Evolutionary conservation across 805 yeast genomes (phyloP).

Genomic region (Ogataea glucozyma): DNA sequence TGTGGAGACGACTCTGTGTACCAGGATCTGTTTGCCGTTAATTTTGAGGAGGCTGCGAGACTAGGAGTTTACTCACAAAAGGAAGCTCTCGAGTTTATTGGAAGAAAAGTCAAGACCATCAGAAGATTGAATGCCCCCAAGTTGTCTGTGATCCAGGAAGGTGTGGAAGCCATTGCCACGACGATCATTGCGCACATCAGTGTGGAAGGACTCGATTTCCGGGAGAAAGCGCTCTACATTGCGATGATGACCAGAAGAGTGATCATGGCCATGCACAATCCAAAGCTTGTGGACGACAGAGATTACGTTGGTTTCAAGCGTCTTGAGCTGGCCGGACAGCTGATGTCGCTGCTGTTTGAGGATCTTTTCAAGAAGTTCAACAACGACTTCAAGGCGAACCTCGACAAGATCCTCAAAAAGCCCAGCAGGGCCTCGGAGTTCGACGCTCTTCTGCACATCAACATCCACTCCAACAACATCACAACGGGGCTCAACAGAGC

Average conservation of each 20-base stretch:
- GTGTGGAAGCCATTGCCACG: slow-evolving; percentile 94
- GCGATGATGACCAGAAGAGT: slow-evolving; percentile 98
- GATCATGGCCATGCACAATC: slow-evolving; percentile 91
- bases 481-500: slow-evolving; percentile 95
- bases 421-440: slow-evolving; percentile 95
- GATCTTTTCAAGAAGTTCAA: slow-evolving; percentile 97
- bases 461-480: slow-evolving; percentile 88
- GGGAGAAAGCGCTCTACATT: slow-evolving; percentile 91
- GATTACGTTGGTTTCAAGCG: slow-evolving; percentile 98
- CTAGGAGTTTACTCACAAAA: slow-evolving; percentile 86
- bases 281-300: slow-evolving; percentile 95
- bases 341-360: slow-evolving; percentile 91
- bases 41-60: slow-evolving; percentile 90
- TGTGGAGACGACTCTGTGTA: slow-evolving; percentile 87
- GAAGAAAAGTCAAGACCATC: slow-evolving; percentile 87
- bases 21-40: slow-evolving; percentile 90
- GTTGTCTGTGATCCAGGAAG: slow-evolving; percentile 82
- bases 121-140: slow-evolving; percentile 85
- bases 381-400: slow-evolving; percentile 88
- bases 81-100: slow-evolving; percentile 90
- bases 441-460: slow-evolving; percentile 86
- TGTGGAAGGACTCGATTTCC: slow-evolving; percentile 77
- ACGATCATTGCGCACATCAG: slow-evolving; percentile 94
- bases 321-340: slow-evolving; percentile 94
- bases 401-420: slow-evolving; percentile 89